Evolutionary conservation across 2,329 filamentous ascomycete genomes (phyloP).

Genomic region (Penicillium sp.): DNA sequence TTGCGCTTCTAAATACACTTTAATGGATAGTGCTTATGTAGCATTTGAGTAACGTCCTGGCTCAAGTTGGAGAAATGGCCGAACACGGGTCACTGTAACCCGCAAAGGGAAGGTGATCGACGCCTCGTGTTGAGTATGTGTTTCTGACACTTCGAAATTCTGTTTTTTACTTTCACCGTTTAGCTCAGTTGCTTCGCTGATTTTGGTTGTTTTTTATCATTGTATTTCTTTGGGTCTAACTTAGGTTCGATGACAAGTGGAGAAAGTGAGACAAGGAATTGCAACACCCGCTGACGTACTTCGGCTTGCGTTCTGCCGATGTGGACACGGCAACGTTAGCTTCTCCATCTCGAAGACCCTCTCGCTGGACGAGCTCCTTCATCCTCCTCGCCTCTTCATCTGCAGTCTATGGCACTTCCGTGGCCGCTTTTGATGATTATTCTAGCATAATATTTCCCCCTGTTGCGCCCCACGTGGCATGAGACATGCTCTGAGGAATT

Average conservation of each 20-base stretch:
- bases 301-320: neutral
- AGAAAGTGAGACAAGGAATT: neutral
- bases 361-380: conserved; percentile 10
- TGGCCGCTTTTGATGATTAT: neutral
- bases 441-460: neutral
- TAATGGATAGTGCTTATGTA: neutral
- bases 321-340: neutral
- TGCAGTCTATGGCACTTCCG: neutral
- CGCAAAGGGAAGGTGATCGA: neutral
- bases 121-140: neutral
- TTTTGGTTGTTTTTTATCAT: neutral
- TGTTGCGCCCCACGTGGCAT: neutral
- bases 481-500: neutral
- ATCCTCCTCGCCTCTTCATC: neutral
- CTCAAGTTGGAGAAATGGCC: neutral
- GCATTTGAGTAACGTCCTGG: neutral
- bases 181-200: neutral
- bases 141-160: neutral
- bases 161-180: neutral
- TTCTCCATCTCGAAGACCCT: neutral
- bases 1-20: too few species aligned
- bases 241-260: neutral
- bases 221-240: neutral
- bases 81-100: neutral
- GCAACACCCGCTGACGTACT: neutral